Conservation (phyloP, 345 rosid species). For the Psidium guajava region DNA sequence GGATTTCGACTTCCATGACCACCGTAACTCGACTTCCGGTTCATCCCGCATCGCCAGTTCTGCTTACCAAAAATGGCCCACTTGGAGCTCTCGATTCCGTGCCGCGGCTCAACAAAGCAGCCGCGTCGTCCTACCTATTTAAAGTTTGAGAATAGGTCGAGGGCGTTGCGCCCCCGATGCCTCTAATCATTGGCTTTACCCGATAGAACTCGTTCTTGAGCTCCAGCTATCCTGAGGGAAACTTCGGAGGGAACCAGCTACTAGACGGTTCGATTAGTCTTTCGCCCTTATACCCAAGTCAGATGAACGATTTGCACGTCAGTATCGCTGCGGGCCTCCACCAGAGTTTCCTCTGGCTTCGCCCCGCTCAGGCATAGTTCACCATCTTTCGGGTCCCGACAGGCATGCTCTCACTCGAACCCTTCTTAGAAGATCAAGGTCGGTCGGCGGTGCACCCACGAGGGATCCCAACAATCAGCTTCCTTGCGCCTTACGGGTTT, state of each 20-base stretch:
- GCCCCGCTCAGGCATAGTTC: neutral
- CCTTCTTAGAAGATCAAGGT: neutral
- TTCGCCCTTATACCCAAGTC: slow-evolving; percentile 58
- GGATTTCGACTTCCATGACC: too few species aligned
- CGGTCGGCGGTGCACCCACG: neutral
- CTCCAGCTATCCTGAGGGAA: slow-evolving; percentile 1
- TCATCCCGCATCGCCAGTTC: neutral
- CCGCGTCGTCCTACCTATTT: neutral
- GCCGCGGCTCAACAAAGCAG: neutral
- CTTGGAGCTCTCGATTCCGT: neutral
- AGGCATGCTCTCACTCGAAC: slow-evolving; percentile 1
- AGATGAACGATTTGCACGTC: slow-evolving; percentile 39
- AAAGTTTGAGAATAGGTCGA: neutral
- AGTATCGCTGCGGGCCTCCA: neutral
- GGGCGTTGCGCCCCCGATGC: neutral
- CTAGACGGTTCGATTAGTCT: slow-evolving; percentile 54
- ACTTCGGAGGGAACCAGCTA: slow-evolving; percentile 29
- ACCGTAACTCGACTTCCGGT: neutral
- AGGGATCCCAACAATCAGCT: neutral
- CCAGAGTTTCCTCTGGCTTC: neutral
- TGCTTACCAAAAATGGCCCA: neutral
- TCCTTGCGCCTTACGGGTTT: neutral
- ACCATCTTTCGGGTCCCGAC: neutral
- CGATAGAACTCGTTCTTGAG: neutral
- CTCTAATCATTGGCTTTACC: neutral